phyloP scores from a whole-genome alignment of 2,329 filamentous ascomycete species.

The Trichophyton verrucosum region DNA sequence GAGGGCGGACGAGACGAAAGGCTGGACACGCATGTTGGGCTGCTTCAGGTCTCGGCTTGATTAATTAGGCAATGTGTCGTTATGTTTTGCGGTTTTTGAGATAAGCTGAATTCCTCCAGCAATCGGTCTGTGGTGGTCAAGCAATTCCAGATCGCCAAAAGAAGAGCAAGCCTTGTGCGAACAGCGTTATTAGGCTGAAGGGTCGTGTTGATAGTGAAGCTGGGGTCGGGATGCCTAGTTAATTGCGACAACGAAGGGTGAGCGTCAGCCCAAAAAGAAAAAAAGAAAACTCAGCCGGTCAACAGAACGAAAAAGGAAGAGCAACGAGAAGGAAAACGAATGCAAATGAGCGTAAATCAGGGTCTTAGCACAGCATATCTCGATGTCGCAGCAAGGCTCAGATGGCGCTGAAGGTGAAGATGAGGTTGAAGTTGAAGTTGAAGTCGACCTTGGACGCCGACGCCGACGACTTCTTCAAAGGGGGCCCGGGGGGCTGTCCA shows the following conservation, averaged over 20 bases:
- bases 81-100: not conserved
- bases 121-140: not conserved
- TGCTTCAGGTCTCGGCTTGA: not conserved
- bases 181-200: too few species aligned
- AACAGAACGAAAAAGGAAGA: not conserved
- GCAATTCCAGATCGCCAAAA: not conserved
- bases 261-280: not conserved
- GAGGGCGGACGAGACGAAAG: conserved; percentile 9
- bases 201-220: not conserved
- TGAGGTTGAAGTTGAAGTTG: not conserved
- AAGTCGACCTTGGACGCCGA: not conserved
- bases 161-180: not conserved
- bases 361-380: not conserved
- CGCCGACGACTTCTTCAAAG: not conserved
- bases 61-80: not conserved
- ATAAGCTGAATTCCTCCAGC: not conserved
- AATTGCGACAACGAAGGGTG: not conserved
- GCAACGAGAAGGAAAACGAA: not conserved
- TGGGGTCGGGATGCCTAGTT: not conserved
- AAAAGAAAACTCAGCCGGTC: not conserved
- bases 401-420: not conserved
- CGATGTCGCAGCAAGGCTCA: not conserved
- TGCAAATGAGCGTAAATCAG: not conserved
- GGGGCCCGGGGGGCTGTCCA: not conserved
- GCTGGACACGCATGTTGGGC: conserved; percentile 11